Conservation (phyloP, 805 yeast species). For the Starmerella etchellsii region DNA sequence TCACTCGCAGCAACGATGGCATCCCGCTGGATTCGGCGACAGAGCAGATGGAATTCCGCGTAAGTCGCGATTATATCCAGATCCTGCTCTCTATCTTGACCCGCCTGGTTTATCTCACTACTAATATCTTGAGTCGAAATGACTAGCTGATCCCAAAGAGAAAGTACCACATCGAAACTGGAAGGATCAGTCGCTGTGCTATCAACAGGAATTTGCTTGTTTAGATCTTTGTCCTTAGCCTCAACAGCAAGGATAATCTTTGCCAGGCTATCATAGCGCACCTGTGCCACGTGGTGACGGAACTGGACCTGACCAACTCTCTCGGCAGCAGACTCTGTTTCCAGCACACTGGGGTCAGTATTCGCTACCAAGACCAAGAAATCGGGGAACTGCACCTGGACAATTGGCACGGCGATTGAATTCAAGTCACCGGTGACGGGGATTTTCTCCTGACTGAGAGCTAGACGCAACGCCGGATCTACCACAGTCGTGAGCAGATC, state of each 20-base stretch:
- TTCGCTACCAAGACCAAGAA: slow-evolving; percentile 30
- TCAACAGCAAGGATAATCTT: slow-evolving; percentile 26
- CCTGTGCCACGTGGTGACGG: slow-evolving; percentile 48
- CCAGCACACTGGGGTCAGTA: slow-evolving; percentile 29
- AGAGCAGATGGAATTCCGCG: slow-evolving; percentile 52
- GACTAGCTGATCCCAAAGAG: slow-evolving; percentile 11
- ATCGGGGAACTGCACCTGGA: slow-evolving; percentile 31
- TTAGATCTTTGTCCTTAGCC: slow-evolving; percentile 17
- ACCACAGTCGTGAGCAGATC: slow-evolving; percentile 47
- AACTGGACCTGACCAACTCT: slow-evolving; percentile 33
- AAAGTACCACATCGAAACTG: slow-evolving; percentile 25
- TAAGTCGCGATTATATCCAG: slow-evolving; percentile 65
- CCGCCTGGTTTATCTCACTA: slow-evolving; percentile 24
- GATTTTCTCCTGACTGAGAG: slow-evolving; percentile 34
- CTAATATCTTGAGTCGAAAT: slow-evolving; percentile 21
- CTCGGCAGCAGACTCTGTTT: slow-evolving; percentile 13
- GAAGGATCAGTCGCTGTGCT: background rate
- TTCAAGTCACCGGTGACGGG: slow-evolving; percentile 28
- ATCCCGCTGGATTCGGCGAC: slow-evolving; percentile 66
- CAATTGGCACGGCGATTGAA: slow-evolving; percentile 35
- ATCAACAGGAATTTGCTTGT: slow-evolving; percentile 2
- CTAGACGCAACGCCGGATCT: slow-evolving; percentile 53
- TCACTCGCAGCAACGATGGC: slow-evolving; percentile 28
- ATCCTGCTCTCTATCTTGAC: slow-evolving; percentile 47
- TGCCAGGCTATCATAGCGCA: slow-evolving; percentile 63